Percentiles rank a stretch among this genome's conserved stretches.
These are phyloP conservation scores for Liriodendron chinense DNA, from an alignment of 164 flowering plant species.

Conservation along the genomic window DNA sequence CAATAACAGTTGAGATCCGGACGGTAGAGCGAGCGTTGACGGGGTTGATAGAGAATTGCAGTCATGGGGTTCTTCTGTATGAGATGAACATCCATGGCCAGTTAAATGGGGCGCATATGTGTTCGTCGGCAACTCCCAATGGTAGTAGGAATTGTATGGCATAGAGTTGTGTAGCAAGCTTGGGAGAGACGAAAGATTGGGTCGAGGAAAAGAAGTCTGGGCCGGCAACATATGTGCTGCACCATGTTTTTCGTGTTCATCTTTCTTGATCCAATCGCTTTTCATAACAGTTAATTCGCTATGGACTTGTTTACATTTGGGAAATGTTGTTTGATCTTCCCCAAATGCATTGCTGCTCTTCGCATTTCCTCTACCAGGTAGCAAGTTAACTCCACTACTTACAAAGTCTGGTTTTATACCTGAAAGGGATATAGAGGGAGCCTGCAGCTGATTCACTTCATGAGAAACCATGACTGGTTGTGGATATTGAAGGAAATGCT, in stretches of 20 bases:
- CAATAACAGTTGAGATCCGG: conserved; percentile 46
- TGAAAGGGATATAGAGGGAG: conserved; percentile 15
- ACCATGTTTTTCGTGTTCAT: conserved; percentile 20
- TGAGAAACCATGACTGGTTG: conserved; percentile 27
- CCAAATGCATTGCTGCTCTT: conserved; percentile 18
- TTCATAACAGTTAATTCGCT: conserved; percentile 21
- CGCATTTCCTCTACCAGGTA: conserved; percentile 15
- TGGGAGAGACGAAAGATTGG: not conserved
- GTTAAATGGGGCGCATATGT: conserved; percentile 31
- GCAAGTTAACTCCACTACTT: conserved; percentile 4
- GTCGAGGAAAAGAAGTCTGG: not conserved
- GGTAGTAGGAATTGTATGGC: conserved; percentile 16
- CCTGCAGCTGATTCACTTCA: conserved; percentile 20
- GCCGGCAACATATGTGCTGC: not conserved
- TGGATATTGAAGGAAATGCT: conserved; percentile 29
- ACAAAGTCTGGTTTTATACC: conserved; percentile 5
- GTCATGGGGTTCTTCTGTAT: conserved; percentile 34
- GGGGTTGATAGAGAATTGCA: conserved; percentile 32
- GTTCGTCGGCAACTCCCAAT: conserved; percentile 44
- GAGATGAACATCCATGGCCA: conserved; percentile 32
- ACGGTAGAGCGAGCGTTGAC: conserved; percentile 31
- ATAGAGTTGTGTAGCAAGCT: not conserved
- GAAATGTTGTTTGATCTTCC: conserved; percentile 24
- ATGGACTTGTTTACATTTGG: conserved; percentile 13
- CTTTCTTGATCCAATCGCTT: conserved; percentile 27